Base-by-base conservation (phyloP, 225 moss, liverwort and hornwort species). In the Pseudoscleropodium purum region DNA sequence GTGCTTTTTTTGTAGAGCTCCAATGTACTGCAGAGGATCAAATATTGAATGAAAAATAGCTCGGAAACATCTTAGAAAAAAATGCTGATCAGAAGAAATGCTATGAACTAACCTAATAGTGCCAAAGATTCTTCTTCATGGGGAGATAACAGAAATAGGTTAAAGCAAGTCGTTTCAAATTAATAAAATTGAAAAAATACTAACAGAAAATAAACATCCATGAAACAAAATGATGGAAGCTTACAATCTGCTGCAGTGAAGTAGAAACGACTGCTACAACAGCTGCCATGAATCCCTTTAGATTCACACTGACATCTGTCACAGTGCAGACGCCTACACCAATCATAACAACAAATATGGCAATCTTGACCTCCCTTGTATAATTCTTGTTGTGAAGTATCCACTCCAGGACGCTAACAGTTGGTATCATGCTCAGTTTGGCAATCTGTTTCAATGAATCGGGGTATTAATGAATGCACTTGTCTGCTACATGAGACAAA, bases 311-410 rank as follows among this genome's bases (percentile, higher is more conserved):
- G 49, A 94, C 95, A 69, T 95, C 95, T 15, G 95, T 94, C 43
- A 95, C 93, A 33, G 95, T 94, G 95, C 95, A 95, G 63, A 95
- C 91, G 62, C 95, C 95, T 33, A 95, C 95, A 54, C 95, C 95
- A 25, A 93, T 83, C 95, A 95, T 95, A n/a, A 94, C 94, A 57
- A 95, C 85, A 67, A 95, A 87, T 74, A 95, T 91, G 30, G 95
- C 33, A 10, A 87, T 83, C 92, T 95, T 95, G 83, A 95, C 93
- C 73, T 95, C 94, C 89, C 92, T 91, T 8, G 95, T 91, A 86
- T 95, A 95, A 30, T 90, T 92, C 89, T 95, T 95, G 88, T 59
- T 91, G 90, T 95, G 91, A 84, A 95, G 83, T 21, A 95, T 18
- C 95, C 93, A 95, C 83, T 94, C 95, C 93, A 95, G 86, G 31